phyloP scores from a whole-genome alignment of 768 basidiomycete genomes.

The Lactifluus hygrophoroides region DNA sequence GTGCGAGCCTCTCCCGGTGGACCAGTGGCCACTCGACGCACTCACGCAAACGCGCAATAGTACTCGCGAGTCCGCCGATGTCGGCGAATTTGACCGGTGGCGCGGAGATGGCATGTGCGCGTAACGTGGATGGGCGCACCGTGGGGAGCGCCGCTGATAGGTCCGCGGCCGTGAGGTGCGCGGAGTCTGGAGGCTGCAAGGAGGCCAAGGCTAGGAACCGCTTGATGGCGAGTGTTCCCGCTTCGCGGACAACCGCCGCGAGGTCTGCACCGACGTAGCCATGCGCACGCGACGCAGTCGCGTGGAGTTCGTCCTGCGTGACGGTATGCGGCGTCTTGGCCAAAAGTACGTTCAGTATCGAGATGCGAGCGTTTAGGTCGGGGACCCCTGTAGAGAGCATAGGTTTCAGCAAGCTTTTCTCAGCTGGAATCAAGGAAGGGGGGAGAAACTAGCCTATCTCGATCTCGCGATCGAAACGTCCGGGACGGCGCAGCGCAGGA shows the following conservation, averaged over 20 bases:
- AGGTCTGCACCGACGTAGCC: constrained; percentile 98
- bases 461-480: constrained; percentile 89
- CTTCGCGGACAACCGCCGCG: constrained; percentile 84
- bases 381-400: constrained; percentile 58
- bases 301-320: constrained; percentile 46
- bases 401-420: not conserved
- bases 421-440: not conserved
- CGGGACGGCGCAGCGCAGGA: constrained; percentile 82
- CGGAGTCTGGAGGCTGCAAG: constrained; percentile 7
- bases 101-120: constrained; percentile 84
- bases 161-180: constrained; percentile 48
- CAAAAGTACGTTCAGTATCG: constrained; percentile 83
- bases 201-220: constrained; percentile 46
- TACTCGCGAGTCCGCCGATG: constrained; percentile 76
- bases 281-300: constrained; percentile 72
- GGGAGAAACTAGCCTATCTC: constrained; percentile 63
- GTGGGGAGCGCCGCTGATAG: constrained; percentile 61
- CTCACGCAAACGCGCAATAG: constrained; percentile 83
- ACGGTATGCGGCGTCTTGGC: constrained; percentile 72
- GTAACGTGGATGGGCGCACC: constrained; percentile 89
- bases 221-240: constrained; percentile 87
- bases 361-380: constrained; percentile 71
- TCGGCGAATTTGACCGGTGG: constrained; percentile 78
- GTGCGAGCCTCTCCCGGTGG: constrained; percentile 77
- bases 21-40: constrained; percentile 92